Percentiles rank a stretch among this genome's conserved stretches.
phyloP scores from a whole-genome alignment of 345 rosid genomes.

The Syzygium grande region DNA sequence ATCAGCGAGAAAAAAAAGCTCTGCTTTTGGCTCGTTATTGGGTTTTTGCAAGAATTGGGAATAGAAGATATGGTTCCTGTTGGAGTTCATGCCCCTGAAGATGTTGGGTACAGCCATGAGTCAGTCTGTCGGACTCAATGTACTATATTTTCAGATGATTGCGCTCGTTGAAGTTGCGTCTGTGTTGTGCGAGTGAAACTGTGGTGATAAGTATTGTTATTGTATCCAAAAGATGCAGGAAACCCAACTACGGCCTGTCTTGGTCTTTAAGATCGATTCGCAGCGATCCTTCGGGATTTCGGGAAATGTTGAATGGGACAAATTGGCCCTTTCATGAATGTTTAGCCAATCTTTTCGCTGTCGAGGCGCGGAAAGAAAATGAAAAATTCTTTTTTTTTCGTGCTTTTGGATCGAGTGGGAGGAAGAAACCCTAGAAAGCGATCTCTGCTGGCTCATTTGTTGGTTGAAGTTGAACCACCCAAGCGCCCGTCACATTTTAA shows the following conservation, averaged over 20 bases:
- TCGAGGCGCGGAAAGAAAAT: not conserved
- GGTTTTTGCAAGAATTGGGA: not conserved
- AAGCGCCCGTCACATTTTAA: not conserved
- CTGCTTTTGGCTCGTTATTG: not conserved
- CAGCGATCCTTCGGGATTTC: not conserved
- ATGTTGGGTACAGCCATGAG: not conserved
- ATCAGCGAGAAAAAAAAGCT: not conserved
- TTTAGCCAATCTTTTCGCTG: not conserved
- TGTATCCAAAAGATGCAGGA: not conserved
- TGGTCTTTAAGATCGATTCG: not conserved
- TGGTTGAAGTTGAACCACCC: not conserved
- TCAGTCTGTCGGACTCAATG: not conserved
- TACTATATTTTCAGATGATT: not conserved
- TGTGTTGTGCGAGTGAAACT: not conserved
- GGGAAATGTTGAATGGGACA: not conserved
- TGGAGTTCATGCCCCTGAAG: not conserved
- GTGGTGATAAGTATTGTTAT: not conserved
- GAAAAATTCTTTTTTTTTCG: not conserved
- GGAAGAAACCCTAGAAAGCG: not conserved
- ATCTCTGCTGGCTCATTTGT: not conserved
- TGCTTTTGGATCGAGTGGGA: not conserved
- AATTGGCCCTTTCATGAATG: not conserved
- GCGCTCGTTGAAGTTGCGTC: not conserved
- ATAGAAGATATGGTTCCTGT: not conserved
- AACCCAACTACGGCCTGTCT: not conserved